These are phyloP conservation scores for Orbilia oligospora DNA, from an alignment of 2,329 filamentous ascomycete species.

Conservation along the genomic window DNA sequence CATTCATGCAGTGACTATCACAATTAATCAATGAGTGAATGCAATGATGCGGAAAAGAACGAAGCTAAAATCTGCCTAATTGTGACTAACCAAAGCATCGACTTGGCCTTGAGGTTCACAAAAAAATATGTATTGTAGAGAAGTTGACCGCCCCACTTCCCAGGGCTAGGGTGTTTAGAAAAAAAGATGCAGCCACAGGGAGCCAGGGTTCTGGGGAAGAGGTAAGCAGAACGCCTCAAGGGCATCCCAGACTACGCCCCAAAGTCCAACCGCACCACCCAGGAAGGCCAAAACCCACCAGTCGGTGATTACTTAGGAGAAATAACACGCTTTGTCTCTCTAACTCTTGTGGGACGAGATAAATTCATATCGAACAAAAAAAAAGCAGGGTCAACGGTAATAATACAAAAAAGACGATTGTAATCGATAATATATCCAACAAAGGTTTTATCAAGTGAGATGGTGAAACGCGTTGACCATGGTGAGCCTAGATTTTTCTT, in stretches of 20 bases:
- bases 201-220: conserved; percentile 41
- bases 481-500: conserved; percentile 60
- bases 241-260: conserved; percentile 44
- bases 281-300: conserved; percentile 41
- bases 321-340: conserved; percentile 18
- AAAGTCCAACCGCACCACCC: conserved; percentile 17
- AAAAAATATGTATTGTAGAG: neutral
- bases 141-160: conserved; percentile 47
- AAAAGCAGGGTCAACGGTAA: conserved; percentile 22
- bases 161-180: conserved; percentile 34
- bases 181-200: conserved; percentile 52
- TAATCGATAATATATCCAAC: conserved; percentile 52
- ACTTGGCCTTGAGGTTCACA: conserved; percentile 45
- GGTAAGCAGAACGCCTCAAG: conserved; percentile 53
- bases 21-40: too few species aligned
- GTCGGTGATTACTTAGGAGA: conserved; percentile 59
- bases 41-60: conserved; percentile 1
- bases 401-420: neutral
- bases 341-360: conserved; percentile 29
- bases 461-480: conserved; percentile 58
- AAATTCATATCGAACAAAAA: conserved; percentile 8
- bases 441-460: conserved; percentile 38
- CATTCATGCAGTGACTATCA: conserved; percentile 54
- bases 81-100: conserved; percentile 39
- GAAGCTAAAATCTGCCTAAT: conserved; percentile 38